Evolutionary conservation across 2,329 filamentous ascomycete species (phyloP).

Genomic region (Neurospora sp.): DNA sequence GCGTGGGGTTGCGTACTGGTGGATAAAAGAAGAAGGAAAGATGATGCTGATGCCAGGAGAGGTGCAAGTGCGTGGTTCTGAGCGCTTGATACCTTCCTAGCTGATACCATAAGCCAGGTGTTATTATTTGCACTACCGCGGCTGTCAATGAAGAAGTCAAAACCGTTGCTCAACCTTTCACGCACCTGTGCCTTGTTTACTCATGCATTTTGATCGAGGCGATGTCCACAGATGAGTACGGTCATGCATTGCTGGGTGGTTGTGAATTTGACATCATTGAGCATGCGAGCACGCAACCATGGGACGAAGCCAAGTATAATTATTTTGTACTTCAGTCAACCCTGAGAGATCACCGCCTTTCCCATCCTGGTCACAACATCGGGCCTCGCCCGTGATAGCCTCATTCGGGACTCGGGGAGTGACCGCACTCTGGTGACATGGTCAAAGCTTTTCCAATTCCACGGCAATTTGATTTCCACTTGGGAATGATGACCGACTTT

Average conservation of each 20-base stretch:
- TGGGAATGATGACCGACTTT: slow-evolving; percentile 9
- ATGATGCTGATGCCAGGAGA: not conserved
- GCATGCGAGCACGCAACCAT: not conserved
- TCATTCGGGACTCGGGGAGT: not conserved
- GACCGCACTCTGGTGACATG: not conserved
- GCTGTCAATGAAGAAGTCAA: not conserved
- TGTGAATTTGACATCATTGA: not conserved
- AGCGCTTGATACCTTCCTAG: not conserved
- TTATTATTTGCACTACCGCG: not conserved
- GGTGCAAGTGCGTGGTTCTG: not conserved
- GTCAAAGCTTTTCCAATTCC: not conserved
- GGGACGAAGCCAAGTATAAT: not conserved
- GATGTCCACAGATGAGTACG: not conserved
- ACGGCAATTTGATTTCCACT: not conserved
- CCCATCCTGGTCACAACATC: not conserved
- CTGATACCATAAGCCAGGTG: not conserved
- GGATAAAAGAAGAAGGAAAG: not conserved
- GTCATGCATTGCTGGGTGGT: not conserved
- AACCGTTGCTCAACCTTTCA: not conserved
- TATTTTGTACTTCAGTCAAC: not conserved
- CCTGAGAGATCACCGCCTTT: not conserved
- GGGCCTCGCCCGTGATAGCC: not conserved
- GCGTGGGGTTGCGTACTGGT: not conserved
- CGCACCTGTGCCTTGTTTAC: not conserved
- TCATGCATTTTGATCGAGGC: not conserved